Evolutionary conservation across 225 moss, liverwort and hornwort species (phyloP).

Genomic region (Lunularia cruciata): DNA sequence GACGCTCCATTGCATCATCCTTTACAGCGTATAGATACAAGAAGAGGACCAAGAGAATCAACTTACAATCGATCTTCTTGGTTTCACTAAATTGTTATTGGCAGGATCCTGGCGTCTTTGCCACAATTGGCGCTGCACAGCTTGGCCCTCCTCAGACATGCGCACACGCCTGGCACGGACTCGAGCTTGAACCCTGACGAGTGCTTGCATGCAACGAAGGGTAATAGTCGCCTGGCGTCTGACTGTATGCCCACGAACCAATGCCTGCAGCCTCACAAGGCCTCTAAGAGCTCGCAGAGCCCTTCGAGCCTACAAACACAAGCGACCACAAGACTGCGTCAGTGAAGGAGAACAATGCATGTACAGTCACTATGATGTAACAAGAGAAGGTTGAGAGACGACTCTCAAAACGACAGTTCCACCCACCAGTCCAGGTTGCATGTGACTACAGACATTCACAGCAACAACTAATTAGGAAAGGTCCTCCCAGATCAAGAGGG

Average conservation of each 20-base stretch:
- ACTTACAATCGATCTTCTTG: slow-evolving; percentile 41
- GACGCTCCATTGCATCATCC: too few species aligned
- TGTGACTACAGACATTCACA: too few species aligned
- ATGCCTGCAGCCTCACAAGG: slow-evolving; percentile 49
- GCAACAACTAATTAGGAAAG: not conserved
- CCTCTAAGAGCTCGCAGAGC: slow-evolving; percentile 53
- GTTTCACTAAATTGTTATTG: slow-evolving; percentile 10
- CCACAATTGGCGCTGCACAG: slow-evolving; percentile 53
- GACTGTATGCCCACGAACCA: slow-evolving; percentile 57
- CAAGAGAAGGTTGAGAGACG: too few species aligned
- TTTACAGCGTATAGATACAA: too few species aligned
- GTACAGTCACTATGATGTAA: too few species aligned
- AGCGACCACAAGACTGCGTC: not conserved
- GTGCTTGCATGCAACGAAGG: slow-evolving; percentile 57
- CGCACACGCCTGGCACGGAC: slow-evolving; percentile 57
- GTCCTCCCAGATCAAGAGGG: too few species aligned
- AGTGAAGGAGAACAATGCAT: too few species aligned
- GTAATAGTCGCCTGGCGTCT: slow-evolving; percentile 57
- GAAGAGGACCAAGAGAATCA: too few species aligned
- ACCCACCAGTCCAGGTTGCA: too few species aligned
- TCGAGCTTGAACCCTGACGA: slow-evolving; percentile 57
- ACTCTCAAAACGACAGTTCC: too few species aligned
- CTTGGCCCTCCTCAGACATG: slow-evolving; percentile 60
- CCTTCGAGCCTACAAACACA: slow-evolving; percentile 43
- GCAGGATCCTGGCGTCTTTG: slow-evolving; percentile 44